Evolutionary conservation across 2,329 filamentous ascomycete species (phyloP), one percentile per base, ranked within the genome.

Genomic region (Alternaria conjuncta): DNA sequence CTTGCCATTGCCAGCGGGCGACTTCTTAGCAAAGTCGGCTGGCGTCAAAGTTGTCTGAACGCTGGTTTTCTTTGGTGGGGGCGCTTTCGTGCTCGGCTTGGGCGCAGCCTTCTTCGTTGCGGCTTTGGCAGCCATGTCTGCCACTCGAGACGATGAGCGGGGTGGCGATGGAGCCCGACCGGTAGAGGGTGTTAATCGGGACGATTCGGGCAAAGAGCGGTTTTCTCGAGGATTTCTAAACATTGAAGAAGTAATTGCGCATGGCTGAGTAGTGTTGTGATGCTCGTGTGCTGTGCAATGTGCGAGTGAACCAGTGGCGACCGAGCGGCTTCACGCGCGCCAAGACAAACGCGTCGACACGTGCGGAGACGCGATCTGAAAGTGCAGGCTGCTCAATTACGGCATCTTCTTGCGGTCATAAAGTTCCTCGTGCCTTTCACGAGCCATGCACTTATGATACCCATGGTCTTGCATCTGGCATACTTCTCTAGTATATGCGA

Each of bases 221-320:
- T 84, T 83, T 62, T 86, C 82, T 76, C 86, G 81, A 50, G 85
- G 85, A 53, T 86, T 87, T 60, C 85, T 82, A 66, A 88, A 87
- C 85, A 87, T 87, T 23, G 54, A 41, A 4, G 23, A 18, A 5
- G 11, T 15, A 32, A 11, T 30, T 44, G 15, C 44, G 21, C 50
- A 55, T 60, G 12, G 9, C 28, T 25, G 30, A 28, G 20, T 20
- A 53, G n/a, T 44, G 26, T 28, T 26, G 32, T 18, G 45, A 13
- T 55, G 49, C 50, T 45, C 36, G 11, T 21, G 36, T 58, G 32
- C 26, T 21, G 50, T 44, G 25, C 21, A 28, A 26, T 45, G 44
- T 28, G n/a, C 44, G 30, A 11, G 8, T 50, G 20, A 25, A 30
- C 26, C 43, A 51, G 60, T 60, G 60, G 60, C 60, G 28, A 46